Percentiles rank a stretch among this genome's conserved stretches.
Evolutionary conservation across 495 filamentous ascomycete species (phyloP).

Genomic region (Amphirosellinia nigrospora): DNA sequence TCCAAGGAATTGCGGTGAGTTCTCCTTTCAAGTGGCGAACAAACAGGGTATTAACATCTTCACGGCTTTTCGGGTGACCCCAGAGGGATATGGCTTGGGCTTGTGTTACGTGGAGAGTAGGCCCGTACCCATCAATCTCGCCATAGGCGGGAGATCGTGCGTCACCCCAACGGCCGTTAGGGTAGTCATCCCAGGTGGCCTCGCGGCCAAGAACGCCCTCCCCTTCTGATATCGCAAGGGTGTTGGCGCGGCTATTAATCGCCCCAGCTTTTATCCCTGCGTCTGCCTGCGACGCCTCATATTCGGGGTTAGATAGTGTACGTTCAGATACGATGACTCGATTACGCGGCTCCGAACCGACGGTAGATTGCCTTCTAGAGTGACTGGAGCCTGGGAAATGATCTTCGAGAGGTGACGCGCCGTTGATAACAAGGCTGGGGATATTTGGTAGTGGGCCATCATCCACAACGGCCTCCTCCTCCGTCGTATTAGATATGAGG

Average conservation of each 20-base stretch:
- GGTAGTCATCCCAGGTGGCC: slow-evolving; percentile 98
- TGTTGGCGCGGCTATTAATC: slow-evolving; percentile 73
- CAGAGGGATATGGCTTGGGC: slow-evolving; percentile 80
- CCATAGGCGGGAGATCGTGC: slow-evolving; percentile 89
- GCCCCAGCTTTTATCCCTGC: slow-evolving; percentile 66
- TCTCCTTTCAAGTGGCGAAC: slow-evolving; percentile 77
- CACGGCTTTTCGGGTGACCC: slow-evolving; percentile 71
- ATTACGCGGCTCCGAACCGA: slow-evolving; percentile 76
- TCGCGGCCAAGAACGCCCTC: slow-evolving; percentile 89
- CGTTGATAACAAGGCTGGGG: slow-evolving; percentile 46
- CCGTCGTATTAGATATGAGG: slow-evolving; percentile 71
- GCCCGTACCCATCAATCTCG: slow-evolving; percentile 95
- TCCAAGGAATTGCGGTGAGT: slow-evolving; percentile 85
- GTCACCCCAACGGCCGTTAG: slow-evolving; percentile 97
- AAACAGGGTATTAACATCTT: slow-evolving; percentile 81
- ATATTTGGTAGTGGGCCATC: slow-evolving; percentile 52
- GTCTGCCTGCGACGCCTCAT: slow-evolving; percentile 70
- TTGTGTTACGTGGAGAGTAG: slow-evolving; percentile 80
- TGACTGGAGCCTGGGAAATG: slow-evolving; percentile 28
- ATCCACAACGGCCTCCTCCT: slow-evolving; percentile 52
- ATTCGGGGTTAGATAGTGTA: slow-evolving; percentile 57
- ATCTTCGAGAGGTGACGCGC: slow-evolving; percentile 35
- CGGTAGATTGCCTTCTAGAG: slow-evolving; percentile 50
- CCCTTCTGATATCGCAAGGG: slow-evolving; percentile 90
- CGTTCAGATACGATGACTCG: slow-evolving; percentile 76